Base-by-base conservation (phyloP, 768 basidiomycete species). In the Termitomyces sp. region DNA sequence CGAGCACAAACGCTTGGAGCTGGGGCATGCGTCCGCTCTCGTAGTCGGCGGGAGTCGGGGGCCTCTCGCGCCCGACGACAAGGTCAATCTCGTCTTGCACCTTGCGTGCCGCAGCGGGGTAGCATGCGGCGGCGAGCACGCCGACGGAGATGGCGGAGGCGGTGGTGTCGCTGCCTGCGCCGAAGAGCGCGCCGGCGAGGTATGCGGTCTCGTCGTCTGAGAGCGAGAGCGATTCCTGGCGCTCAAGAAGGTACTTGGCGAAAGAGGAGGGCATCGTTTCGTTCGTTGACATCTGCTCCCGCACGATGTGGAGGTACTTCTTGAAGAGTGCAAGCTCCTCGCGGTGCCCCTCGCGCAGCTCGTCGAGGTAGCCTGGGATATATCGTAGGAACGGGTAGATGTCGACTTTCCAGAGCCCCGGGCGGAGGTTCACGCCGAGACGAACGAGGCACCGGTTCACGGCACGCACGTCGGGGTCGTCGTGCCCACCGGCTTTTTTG, bases 101-200 rank as follows among this genome's bases (percentile, higher is more conserved):
- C 22, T 65, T 65, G 3, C 58, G 64, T 51, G 86, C 84, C 0
- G 82, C 74, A 20, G 78, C 74, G 2, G 83, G 83, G 58, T 80
- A 78, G 56, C 75, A 75, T 0, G 81, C 81, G 1, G 84, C 76
- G 18, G 85, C 84, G 73, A 86, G 76, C n/a, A 86, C 68, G 2
- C 74, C 65, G 41, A 84, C 71, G 62, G 79, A 80, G 58, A 86
- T 81, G 0, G 79, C 84, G 11, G 82, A 78, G 3, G 83, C 81
- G 9, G 83, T 86, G 62, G 85, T 87, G 61, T 86, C 86, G 0
- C 82, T 79, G 14, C 86, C 86, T 35, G 85, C 85, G 26, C 86
- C 86, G 58, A 84, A 87, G 69, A 87, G 80, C 40, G 78, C 76
- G 0, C 86, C 86, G 0, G 81, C 80, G 26, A 87, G 77, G 65